Conservation (phyloP, 495 filamentous ascomycete species). For the Cladorrhinum samala region DNA sequence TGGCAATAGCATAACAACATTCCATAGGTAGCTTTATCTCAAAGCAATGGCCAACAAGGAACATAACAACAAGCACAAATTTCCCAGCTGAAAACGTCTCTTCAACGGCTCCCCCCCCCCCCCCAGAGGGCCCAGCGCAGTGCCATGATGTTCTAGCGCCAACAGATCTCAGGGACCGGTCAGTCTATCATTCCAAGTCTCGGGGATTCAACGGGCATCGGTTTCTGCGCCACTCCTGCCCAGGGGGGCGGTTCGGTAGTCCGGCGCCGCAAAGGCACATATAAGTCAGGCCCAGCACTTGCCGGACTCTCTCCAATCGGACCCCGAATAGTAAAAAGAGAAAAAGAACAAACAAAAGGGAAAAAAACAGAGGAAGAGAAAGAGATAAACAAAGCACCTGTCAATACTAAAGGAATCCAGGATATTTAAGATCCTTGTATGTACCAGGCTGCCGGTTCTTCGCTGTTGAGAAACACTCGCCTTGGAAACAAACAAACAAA, state of each 20-base stretch:
- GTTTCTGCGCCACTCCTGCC: neutral
- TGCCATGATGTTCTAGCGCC: neutral
- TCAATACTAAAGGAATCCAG: neutral
- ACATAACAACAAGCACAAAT: too few species aligned
- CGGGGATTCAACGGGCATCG: neutral
- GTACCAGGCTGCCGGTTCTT: neutral
- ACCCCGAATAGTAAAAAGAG: conserved; percentile 16
- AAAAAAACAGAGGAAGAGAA: neutral
- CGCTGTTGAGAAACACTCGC: too few species aligned
- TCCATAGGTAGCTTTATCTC: too few species aligned
- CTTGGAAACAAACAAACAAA: too few species aligned
- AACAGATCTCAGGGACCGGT: neutral
- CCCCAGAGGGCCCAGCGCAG: too few species aligned
- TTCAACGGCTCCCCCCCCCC: too few species aligned
- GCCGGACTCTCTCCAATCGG: conserved; percentile 30
- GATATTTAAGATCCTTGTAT: neutral
- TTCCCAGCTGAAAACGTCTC: too few species aligned
- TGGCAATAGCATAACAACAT: too few species aligned
- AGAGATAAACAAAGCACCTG: neutral
- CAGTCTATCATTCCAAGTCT: neutral
- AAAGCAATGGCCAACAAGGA: too few species aligned
- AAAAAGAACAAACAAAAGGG: neutral
- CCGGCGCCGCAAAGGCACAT: neutral
- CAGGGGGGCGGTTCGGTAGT: neutral
- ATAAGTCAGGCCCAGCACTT: neutral